Base-by-base conservation (phyloP, 208 protist species). In the Plasmodiophora brassicae region DNA sequence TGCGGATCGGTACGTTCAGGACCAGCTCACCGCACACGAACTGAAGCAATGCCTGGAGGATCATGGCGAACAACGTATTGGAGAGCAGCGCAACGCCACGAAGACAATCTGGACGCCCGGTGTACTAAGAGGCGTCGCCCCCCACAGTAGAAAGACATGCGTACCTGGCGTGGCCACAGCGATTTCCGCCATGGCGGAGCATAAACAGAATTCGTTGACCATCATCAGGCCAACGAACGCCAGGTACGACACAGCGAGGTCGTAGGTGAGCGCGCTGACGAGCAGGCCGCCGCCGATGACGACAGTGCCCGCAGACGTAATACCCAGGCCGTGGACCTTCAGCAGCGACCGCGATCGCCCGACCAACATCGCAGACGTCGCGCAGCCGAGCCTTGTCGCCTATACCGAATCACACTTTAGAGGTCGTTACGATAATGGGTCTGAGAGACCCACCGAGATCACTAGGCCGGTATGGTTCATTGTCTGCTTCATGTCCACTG, bases 121-220 rank as follows among this genome's bases (percentile, higher is more conserved):
- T 14, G 32, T 78, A 78, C 32, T n/a, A n/a, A n/a, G n/a, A n/a
- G n/a, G 5, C 41, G 5, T n/a, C n/a, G n/a, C n/a, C n/a, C n/a
- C n/a, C n/a, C n/a, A n/a, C n/a, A 8, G 5, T 78, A 8, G 41
- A 5, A 28, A 32, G 10, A 38, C 5, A n/a, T 44, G n/a, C n/a
- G 20, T 38, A 78, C 65, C 32, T 78, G 32, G 65, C 32, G 65
- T 78, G 10, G 32, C 41, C 5, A 78, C 65, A 32, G 65, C 65
- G n/a, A 78, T 32, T 32, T 78, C 32, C 10, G 65, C 65, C 32
- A 38, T 78, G n/a, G n/a, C 65, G 41, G 14, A n/a, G 41, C 65
- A 78, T 32, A 32, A 14, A 32, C 65, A 78, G 65, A 78, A 78
- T 32, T 78, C 65, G 65, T 78, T 78, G n/a, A 78, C n/a, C 65